Percentiles rank a stretch among this genome's conserved stretches.
These are phyloP conservation scores for Mycosphaerella sp. DNA, from an alignment of 2,329 filamentous ascomycete species.

Conservation along the genomic window DNA sequence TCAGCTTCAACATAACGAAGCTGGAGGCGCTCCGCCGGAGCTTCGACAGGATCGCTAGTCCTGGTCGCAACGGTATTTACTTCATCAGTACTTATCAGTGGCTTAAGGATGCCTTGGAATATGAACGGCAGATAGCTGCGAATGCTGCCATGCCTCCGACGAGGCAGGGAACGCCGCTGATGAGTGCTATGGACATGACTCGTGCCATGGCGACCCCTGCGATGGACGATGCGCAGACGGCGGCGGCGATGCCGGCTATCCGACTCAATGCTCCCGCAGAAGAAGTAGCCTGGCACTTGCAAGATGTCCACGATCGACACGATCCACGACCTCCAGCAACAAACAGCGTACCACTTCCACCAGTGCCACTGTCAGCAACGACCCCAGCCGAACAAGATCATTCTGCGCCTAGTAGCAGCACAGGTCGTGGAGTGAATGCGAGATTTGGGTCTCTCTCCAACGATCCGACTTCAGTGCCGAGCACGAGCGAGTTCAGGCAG, in stretches of 20 bases:
- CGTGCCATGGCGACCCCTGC: slow-evolving; percentile 7
- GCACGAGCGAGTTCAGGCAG: too few relatives aligned
- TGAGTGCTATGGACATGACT: slow-evolving; percentile 11
- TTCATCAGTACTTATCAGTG: slow-evolving; percentile 3
- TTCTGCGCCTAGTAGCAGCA: too few relatives aligned
- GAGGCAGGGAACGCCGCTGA: slow-evolving; percentile 6
- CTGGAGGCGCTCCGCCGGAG: slow-evolving; percentile 6
- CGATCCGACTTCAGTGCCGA: too few relatives aligned
- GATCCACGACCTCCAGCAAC: neutral
- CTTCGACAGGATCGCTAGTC: slow-evolving; percentile 9
- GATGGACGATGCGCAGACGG: neutral
- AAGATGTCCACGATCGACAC: slow-evolving; percentile 1
- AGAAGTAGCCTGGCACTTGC: neutral
- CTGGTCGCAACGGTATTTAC: slow-evolving; percentile 6
- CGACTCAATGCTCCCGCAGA: neutral
- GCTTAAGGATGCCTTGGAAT: slow-evolving; percentile 10
- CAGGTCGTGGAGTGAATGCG: too few relatives aligned
- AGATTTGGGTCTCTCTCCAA: too few relatives aligned
- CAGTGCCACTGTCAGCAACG: neutral
- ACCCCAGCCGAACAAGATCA: too few relatives aligned
- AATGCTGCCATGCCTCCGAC: neutral
- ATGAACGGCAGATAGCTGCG: slow-evolving; percentile 6
- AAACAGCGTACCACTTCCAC: neutral
- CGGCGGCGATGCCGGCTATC: neutral
- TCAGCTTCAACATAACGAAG: slow-evolving; percentile 6